phyloP scores from a whole-genome alignment of 768 basidiomycete species.

The Kwoniella sp. region DNA sequence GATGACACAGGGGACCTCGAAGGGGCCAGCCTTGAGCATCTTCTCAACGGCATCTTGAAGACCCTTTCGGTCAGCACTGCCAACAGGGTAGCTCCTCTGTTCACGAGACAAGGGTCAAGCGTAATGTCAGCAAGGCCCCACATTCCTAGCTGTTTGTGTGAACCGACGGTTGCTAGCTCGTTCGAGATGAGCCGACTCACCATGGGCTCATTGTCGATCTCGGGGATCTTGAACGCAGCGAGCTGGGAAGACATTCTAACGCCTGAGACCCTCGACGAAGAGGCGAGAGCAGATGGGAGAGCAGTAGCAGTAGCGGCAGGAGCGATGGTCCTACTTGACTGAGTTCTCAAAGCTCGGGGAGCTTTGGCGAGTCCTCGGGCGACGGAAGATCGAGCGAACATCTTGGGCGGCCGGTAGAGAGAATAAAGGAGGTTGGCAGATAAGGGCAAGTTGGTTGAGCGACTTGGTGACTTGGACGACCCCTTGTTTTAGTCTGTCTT shows the following conservation, averaged over 20 bases:
- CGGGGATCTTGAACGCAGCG: conserved; percentile 81
- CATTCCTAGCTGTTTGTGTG: too few relatives aligned
- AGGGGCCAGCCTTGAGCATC: conserved; percentile 81
- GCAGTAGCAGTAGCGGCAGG: not conserved
- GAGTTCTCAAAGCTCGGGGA: not conserved
- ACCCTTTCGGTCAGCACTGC: conserved; percentile 73
- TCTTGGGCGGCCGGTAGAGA: too few relatives aligned
- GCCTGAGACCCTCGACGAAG: not conserved
- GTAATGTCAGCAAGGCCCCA: too few relatives aligned
- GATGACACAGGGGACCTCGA: conserved; percentile 89
- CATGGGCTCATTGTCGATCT: conserved; percentile 91
- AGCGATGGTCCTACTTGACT: not conserved
- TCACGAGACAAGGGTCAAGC: conserved; percentile 8
- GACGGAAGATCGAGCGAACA: not conserved
- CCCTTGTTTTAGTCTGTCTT: too few relatives aligned
- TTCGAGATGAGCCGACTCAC: too few relatives aligned
- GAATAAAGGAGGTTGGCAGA: too few relatives aligned
- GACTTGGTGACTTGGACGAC: too few relatives aligned
- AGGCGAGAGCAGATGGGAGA: not conserved
- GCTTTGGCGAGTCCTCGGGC: not conserved
- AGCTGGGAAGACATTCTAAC: conserved; percentile 58
- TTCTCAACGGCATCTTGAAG: conserved; percentile 72
- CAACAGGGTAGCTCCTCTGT: conserved; percentile 75
- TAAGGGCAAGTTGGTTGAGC: too few relatives aligned
- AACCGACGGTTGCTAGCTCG: too few relatives aligned